phyloP scores from a whole-genome alignment of 768 basidiomycete genomes.

The Agaricus blazei region DNA sequence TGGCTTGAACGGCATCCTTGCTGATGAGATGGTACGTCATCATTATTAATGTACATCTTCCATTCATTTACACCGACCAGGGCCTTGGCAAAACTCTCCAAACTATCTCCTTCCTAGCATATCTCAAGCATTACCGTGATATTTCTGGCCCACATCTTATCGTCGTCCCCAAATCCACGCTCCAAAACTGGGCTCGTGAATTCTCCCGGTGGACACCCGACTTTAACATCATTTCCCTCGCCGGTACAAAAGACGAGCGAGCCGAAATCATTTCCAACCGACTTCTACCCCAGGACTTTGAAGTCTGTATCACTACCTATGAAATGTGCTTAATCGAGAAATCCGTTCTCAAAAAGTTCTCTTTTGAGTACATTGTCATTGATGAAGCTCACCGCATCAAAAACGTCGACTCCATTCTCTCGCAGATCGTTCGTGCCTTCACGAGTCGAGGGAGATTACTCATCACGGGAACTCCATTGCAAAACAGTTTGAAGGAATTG shows the following conservation, averaged over 20 bases:
- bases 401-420: slow-evolving; percentile 94
- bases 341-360: slow-evolving; percentile 87
- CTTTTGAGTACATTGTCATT: slow-evolving; percentile 96
- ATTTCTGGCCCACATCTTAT: slow-evolving; percentile 85
- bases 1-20: slow-evolving; percentile 93
- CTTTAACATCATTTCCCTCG: slow-evolving; percentile 74
- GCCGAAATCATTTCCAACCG: slow-evolving; percentile 72
- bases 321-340: slow-evolving; percentile 97
- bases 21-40: slow-evolving; percentile 82
- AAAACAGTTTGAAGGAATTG: slow-evolving; percentile 95
- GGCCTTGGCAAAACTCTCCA: slow-evolving; percentile 98
- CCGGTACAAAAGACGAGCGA: slow-evolving; percentile 88
- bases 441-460: slow-evolving; percentile 83
- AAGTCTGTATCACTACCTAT: slow-evolving; percentile 94
- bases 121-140: slow-evolving; percentile 80
- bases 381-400: slow-evolving; percentile 99
- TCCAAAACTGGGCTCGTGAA: slow-evolving; percentile 96
- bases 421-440: slow-evolving; percentile 91
- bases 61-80: slow-evolving; percentile 29
- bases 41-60: slow-evolving; percentile 3
- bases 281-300: slow-evolving; percentile 84
- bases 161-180: slow-evolving; percentile 97
- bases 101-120: slow-evolving; percentile 95
- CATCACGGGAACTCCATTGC: slow-evolving; percentile 95
- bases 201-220: slow-evolving; percentile 89